Percentiles rank a stretch among this genome's conserved stretches.
phyloP scores from a whole-genome alignment of 306 rosid genomes.

The Castanea sativa region DNA sequence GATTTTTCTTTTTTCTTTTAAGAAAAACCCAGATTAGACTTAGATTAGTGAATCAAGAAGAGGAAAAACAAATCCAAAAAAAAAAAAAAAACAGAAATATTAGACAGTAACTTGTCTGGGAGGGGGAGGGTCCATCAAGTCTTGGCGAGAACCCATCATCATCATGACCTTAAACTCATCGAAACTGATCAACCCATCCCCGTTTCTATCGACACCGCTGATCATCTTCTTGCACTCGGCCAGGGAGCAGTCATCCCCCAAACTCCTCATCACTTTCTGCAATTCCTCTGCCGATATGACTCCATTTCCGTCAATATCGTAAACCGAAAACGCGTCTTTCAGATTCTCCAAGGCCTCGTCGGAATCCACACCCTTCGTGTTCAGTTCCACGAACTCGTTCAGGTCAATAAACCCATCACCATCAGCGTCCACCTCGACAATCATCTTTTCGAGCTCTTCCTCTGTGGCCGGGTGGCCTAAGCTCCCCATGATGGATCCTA shows the following conservation, averaged over 20 bases:
- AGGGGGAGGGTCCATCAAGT: conserved; percentile 15
- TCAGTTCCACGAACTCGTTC: conserved; percentile 70
- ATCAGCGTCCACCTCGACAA: conserved; percentile 73
- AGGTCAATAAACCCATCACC: conserved; percentile 85
- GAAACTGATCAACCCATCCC: conserved; percentile 81
- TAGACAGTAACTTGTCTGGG: neutral
- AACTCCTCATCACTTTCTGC: conserved; percentile 59
- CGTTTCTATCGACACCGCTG: conserved; percentile 72
- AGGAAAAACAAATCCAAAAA: too few relatives aligned
- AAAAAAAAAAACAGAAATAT: neutral
- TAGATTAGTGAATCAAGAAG: too few relatives aligned
- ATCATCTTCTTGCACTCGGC: conserved; percentile 87
- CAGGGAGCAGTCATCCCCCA: conserved; percentile 78
- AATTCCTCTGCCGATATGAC: conserved; percentile 88
- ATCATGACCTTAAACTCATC: conserved; percentile 90
- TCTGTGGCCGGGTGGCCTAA: conserved; percentile 56
- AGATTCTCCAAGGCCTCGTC: conserved; percentile 69
- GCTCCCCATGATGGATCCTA: conserved; percentile 69
- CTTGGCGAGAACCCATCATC: conserved; percentile 74
- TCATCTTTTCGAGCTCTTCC: conserved; percentile 63
- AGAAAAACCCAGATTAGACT: too few relatives aligned
- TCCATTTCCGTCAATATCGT: conserved; percentile 83
- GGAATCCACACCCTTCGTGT: conserved; percentile 78
- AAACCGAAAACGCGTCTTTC: conserved; percentile 79
- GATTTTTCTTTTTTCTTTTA: too few relatives aligned